Base-by-base conservation (phyloP, 352 stramenopile species). In the Poterioochromonas sp. region DNA sequence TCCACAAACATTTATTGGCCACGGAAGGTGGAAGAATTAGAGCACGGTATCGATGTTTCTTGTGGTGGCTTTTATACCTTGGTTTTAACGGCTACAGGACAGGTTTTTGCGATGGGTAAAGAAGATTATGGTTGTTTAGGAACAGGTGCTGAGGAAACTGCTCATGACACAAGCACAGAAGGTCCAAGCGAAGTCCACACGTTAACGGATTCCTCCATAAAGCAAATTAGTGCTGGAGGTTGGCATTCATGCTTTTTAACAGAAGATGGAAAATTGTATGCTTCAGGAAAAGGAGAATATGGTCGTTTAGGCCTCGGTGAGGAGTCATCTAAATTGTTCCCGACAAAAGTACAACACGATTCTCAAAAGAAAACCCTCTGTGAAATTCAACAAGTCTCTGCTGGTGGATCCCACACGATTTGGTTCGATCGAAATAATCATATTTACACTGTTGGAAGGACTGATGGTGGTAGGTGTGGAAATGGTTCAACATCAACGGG, bases 201-300 rank as follows among this genome's bases (percentile, higher is more conserved):
- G 32, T 44, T 71, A 8, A 15, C 8, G 2, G 34, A 47, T 44
- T 8, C 2, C 1, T 20, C 43, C 15, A 43, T 74, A 63, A 44
- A 12, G 37, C 26, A 3, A 39, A 58, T 65, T 63, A 64, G 40
- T 51, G 34, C 35, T 34, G 71, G 71, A 11, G 71, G 71, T 39
- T 78, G 71, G 71, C 71, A 78, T 53, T 43, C 44, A 35, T 60
- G 8, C 8, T 51, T 78, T 15, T 53, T 63, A 20, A 68, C 5
- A 41, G 32, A 51, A 32, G 2, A 69, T 20, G 71, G 71, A 32
- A 5, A 69, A 29, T 20, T 68, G 1, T 78, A 43, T 35, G 37
- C 54, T 34, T 78, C 41, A 15, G 71, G 71, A 44, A 78, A 78
- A 53, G 71, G 71, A 34, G 71, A 78, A 53, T 78, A 78, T 53